phyloP scores from a whole-genome alignment of 176 grass and related monocot genomes.

The Olyra latifolia region DNA sequence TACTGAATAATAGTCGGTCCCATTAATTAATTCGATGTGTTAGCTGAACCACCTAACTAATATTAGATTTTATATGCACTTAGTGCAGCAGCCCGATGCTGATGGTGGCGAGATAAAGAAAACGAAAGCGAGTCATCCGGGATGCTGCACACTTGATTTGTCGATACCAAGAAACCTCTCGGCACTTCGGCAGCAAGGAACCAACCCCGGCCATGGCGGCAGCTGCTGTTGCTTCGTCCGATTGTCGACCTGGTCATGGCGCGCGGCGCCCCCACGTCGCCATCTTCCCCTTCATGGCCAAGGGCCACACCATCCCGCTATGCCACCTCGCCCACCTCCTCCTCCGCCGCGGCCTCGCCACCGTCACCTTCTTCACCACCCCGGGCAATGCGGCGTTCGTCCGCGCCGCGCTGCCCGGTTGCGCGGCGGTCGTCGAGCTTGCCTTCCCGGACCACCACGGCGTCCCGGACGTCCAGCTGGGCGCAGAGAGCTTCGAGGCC shows the following conservation, averaged over 20 bases:
- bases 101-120: no score
- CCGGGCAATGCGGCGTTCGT: conserved; percentile 31
- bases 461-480: neutral
- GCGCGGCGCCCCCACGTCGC: conserved; percentile 10
- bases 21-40: no score
- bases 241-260: neutral
- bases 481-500: conserved; percentile 7
- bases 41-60: no score
- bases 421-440: conserved; percentile 25
- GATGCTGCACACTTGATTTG: no score
- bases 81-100: no score
- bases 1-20: no score
- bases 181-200: no score
- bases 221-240: neutral
- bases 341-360: conserved; percentile 11
- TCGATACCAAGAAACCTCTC: no score
- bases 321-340: conserved; percentile 30
- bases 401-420: conserved; percentile 22
- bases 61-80: no score
- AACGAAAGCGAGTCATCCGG: no score
- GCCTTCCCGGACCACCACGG: neutral
- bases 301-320: conserved; percentile 35
- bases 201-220: neutral
- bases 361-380: conserved; percentile 43
- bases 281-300: conserved; percentile 39